phyloP scores from a whole-genome alignment of 1,284 basidiomycete species.

The Rhizopogon parksii region DNA sequence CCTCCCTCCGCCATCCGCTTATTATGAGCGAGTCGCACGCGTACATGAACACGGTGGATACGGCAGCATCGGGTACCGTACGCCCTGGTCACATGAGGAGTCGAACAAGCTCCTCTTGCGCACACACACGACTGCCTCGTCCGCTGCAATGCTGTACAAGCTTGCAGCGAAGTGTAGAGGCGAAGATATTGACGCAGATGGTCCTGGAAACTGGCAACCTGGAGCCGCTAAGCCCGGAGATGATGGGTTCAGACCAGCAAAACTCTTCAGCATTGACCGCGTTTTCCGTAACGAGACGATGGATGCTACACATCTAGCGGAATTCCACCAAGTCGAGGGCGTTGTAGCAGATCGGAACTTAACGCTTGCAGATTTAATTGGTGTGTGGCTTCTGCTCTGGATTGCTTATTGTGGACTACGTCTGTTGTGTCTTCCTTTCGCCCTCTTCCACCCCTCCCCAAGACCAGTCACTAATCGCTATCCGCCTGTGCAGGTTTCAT shows the following conservation, averaged over 20 bases:
- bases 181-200: conserved; percentile 37
- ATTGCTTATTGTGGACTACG: background rate
- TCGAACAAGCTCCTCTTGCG: conserved; percentile 89
- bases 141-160: conserved; percentile 91
- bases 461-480: background rate
- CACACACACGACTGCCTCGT: conserved; percentile 97
- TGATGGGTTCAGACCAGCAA: conserved; percentile 91
- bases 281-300: conserved; percentile 99
- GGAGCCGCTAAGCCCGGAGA: conserved; percentile 25
- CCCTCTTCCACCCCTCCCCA: background rate
- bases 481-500: conserved; percentile 70
- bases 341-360: conserved; percentile 94
- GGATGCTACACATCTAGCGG: conserved; percentile 98
- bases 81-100: conserved; percentile 93
- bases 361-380: conserved; percentile 96
- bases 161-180: conserved; percentile 74
- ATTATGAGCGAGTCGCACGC: conserved; percentile 84
- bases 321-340: conserved; percentile 99
- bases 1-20: conserved; percentile 73
- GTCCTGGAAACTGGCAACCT: conserved; percentile 24
- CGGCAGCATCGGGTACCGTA: conserved; percentile 95
- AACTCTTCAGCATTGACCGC: conserved; percentile 96
- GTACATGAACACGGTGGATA: conserved; percentile 90
- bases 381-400: conserved; percentile 34
- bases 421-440: background rate